Percentiles rank a stretch among this genome's conserved stretches.
Conservation (phyloP, 129 eudicot species). For the Flaveria ramosissima region DNA sequence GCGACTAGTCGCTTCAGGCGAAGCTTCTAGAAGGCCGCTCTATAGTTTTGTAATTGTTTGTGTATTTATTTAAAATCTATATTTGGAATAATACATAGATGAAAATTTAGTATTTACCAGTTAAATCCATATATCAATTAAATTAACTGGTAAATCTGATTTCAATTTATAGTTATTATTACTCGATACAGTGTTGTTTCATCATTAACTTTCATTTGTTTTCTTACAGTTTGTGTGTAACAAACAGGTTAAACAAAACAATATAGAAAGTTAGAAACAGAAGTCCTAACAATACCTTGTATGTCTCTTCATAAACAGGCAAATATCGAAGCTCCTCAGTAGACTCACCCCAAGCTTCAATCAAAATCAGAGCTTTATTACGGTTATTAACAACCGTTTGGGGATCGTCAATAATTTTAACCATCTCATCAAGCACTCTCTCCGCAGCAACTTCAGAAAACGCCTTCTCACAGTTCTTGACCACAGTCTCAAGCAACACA, state of each 20-base stretch:
- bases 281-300: conserved; percentile 60
- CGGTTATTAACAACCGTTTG: conserved; percentile 88
- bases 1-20: too few relatives aligned
- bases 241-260: background rate
- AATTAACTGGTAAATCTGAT: background rate
- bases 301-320: conserved; percentile 97
- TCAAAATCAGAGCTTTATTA: conserved; percentile 78
- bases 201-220: background rate
- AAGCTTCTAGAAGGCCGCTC: too few relatives aligned
- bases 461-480: conserved; percentile 93
- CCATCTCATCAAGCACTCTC: conserved; percentile 98
- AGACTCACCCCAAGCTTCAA: conserved; percentile 99
- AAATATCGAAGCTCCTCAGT: conserved; percentile 88
- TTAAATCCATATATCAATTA: background rate
- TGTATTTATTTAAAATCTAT: background rate
- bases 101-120: background rate
- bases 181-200: background rate
- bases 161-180: background rate
- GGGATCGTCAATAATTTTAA: conserved; percentile 95
- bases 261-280: background rate
- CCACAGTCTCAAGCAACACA: conserved; percentile 90
- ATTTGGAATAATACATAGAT: background rate
- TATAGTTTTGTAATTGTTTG: background rate
- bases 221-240: background rate
- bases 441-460: conserved; percentile 97